Evolutionary conservation across 164 flowering plant genomes (phyloP), one percentile per base, ranked within the genome.

Genomic region (Liriodendron chinense): DNA sequence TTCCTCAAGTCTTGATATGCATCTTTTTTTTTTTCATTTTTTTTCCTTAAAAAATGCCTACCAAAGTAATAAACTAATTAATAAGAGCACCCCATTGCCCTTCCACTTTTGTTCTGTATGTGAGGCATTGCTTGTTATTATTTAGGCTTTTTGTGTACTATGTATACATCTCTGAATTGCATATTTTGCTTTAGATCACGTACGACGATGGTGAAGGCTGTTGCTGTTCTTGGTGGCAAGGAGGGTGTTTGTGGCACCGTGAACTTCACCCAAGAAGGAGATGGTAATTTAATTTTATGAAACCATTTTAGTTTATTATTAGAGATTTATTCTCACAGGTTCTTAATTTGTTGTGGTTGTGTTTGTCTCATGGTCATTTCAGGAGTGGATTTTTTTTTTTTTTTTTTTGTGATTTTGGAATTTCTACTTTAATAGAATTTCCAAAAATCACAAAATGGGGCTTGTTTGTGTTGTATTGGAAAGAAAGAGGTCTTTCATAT

Each of bases 161-260:
- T 9, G 12, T 53, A 12, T 53, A 10, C 3, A 12, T 53, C 18
- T 53, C 59, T 53, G 13, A 53, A 12, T 53, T 53, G 16, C 1
- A 1, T 53, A 53, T 72, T 21, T 71, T 68, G 57, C 47, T 5
- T 73, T 71, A 92, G 96, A 92, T 87, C 92, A 89, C 95, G 85
- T 59, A 75, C 53, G 69, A 89, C 56, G 49, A 96, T 94, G 99
- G 94, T 83, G 88, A 96, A 96, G 88, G 99, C 92, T 9, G 97
- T 96, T 20, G 98, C 86, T 43, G 97, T 96, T 75, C 94, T 96
- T 49, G 76, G 28, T 68, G 81, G 91, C 80, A 90, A 76, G 69
- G 92, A 84, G 50, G 97, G 97, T 79, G 98, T 96, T 57, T 74
- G 65, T 64, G 99, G 99, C 81, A 85, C 95, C 48, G 73, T 96